Percentiles rank a stretch among this genome's conserved stretches.
Conservation (phyloP, 257 asterid genomes). For the Solanum dulcamara region DNA sequence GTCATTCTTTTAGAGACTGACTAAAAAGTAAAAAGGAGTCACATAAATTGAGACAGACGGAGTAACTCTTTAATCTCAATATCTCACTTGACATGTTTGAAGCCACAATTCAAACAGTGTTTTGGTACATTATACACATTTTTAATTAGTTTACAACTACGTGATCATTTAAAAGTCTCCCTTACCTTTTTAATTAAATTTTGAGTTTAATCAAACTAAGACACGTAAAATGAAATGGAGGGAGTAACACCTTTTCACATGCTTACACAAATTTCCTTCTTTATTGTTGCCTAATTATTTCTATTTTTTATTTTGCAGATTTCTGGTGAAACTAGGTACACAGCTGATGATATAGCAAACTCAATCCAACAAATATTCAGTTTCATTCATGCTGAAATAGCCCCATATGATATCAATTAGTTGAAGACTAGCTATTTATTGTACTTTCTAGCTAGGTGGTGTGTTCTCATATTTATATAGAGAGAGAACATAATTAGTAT, state of each 20-base stretch:
- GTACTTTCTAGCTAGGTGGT: neutral
- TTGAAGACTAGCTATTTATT: neutral
- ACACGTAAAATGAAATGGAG: neutral
- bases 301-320: constrained; percentile 34
- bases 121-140: neutral
- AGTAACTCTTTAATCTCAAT: neutral
- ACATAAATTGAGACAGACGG: fast-evolving
- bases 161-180: neutral
- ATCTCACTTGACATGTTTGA: neutral
- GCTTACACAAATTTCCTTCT: neutral
- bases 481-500: neutral
- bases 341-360: constrained; percentile 88
- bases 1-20: neutral
- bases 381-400: constrained; percentile 61
- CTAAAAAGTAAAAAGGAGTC: neutral
- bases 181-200: neutral
- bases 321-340: constrained; percentile 54
- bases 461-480: neutral
- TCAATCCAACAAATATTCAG: constrained; percentile 83
- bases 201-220: neutral
- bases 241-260: neutral
- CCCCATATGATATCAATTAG: constrained; percentile 19
- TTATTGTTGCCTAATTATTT: neutral
- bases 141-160: neutral
- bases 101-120: neutral